These are phyloP conservation scores for Exophiala dermatitidis DNA, from an alignment of 2,329 filamentous ascomycete species.

Conservation along the genomic window DNA sequence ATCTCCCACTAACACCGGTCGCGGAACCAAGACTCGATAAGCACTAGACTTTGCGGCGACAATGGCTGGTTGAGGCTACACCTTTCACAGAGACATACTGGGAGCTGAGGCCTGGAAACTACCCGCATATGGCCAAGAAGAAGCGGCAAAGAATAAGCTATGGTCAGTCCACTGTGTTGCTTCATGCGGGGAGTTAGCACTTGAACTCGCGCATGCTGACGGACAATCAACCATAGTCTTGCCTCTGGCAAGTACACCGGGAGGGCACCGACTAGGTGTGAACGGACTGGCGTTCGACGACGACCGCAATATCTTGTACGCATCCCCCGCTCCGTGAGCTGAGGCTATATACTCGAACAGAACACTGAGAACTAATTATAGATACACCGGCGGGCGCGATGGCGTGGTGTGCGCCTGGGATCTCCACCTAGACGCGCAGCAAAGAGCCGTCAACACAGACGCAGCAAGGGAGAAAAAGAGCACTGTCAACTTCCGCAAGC, in stretches of 20 bases:
- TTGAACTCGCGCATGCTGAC: background rate
- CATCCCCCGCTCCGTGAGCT: slow-evolving; percentile 14
- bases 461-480: slow-evolving; percentile 28
- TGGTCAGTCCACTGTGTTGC: slow-evolving; percentile 42
- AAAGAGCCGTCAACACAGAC: slow-evolving; percentile 9
- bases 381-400: slow-evolving; percentile 92
- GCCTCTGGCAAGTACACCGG: slow-evolving; percentile 64
- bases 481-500: slow-evolving; percentile 51
- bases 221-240: slow-evolving; percentile 47
- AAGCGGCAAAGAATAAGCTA: slow-evolving; percentile 64
- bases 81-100: slow-evolving; percentile 1
- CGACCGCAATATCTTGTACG: slow-evolving; percentile 78
- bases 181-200: background rate
- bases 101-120: slow-evolving; percentile 1
- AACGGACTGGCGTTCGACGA: slow-evolving; percentile 87
- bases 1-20: slow-evolving; percentile 1
- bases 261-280: slow-evolving; percentile 86
- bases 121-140: slow-evolving; percentile 55
- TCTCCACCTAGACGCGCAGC: slow-evolving; percentile 60
- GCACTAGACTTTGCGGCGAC: background rate
- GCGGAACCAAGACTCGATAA: slow-evolving; percentile 1
- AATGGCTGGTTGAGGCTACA: slow-evolving; percentile 13
- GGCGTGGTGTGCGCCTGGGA: slow-evolving; percentile 96
- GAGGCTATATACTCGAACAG: background rate
- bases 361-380: slow-evolving; percentile 35